A percentile compares a stretch with the other conserved stretches of the same genome.
phyloP scores from a whole-genome alignment of 2,329 filamentous ascomycete genomes.

The Clarireedia homoeocarpa region DNA sequence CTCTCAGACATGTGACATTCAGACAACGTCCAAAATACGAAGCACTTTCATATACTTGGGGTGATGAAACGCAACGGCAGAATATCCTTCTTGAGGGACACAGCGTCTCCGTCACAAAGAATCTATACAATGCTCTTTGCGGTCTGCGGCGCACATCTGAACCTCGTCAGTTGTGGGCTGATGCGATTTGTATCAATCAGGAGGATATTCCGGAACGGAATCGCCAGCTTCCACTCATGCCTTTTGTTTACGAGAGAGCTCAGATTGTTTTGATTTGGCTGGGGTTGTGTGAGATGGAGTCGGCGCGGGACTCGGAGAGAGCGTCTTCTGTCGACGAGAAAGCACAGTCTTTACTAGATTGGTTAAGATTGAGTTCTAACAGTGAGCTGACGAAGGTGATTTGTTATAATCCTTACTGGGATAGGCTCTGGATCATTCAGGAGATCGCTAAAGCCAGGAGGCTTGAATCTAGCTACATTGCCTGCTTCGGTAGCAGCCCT shows the following conservation, averaged over 20 bases:
- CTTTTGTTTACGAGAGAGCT: conserved; percentile 9
- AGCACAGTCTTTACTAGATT: background rate
- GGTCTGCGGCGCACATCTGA: background rate
- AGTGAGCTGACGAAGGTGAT: conserved; percentile 1
- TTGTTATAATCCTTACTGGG: conserved; percentile 18
- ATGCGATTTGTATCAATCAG: conserved; percentile 15
- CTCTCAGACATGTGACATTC: conserved; percentile 10
- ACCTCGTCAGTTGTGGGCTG: conserved; percentile 9
- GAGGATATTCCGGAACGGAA: conserved; percentile 9
- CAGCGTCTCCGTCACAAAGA: background rate
- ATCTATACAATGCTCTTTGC: conserved; percentile 7
- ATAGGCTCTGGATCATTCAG: conserved; percentile 25
- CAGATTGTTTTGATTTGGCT: conserved; percentile 11
- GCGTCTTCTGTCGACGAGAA: background rate
- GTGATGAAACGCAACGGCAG: conserved; percentile 8
- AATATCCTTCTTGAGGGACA: conserved; percentile 17
- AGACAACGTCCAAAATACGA: conserved; percentile 17
- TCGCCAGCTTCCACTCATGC: conserved; percentile 11
- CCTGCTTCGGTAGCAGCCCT: too few species aligned
- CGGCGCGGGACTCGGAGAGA: background rate
- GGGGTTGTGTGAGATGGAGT: background rate
- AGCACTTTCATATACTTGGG: conserved; percentile 26
- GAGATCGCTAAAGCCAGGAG: conserved; percentile 23
- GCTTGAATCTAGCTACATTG: conserved; percentile 6
- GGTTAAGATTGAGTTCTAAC: background rate